Evolutionary conservation across 345 rosid genomes (phyloP), one percentile per base, ranked within the genome.

Genomic region (Carallia pectinifolia): DNA sequence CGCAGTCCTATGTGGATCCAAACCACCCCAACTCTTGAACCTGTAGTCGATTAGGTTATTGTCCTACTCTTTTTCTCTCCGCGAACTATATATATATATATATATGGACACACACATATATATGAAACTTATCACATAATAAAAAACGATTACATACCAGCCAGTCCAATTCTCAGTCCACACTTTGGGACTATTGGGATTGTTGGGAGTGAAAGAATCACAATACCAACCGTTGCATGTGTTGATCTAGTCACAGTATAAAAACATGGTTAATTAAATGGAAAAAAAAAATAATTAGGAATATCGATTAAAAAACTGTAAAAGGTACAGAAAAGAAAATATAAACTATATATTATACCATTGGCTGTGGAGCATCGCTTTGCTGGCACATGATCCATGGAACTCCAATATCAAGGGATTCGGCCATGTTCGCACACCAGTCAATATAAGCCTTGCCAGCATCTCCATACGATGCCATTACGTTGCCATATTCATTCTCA

Each of bases 351-450:
- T 10, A 33, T 23, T 2, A 10, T 56, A 81, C 85, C 75, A 83
- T 79, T 6, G 90, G 88, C 17, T 60, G 16, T n/a, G 97, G 96
- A 47, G 92, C 93, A n/a, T 85, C 69, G 0, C 54, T 64, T 61
- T 92, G 84, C 67, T 90, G 89, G 76, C 97, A 89, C 94, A 88
- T 88, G 15, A 92, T 80, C 97, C 94, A 90, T 40, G 97, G 97
- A 39, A 92, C 86, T 6, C 89, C 93, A 6, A 85, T 79, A 55
- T 85, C 44, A 6, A 73, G 82, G 2, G 85, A 80, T 53, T 64
- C 71, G 4, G 96, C 97, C 93, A 90, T 81, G 15, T 81, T 67
- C 0, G 92, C 87, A 52, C 88, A 87, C 97, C 96, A 92, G 3
- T 87, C 74, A 1, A 88, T 0, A 62, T 92, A 89, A 6, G 76